These are phyloP conservation scores for Pseudophaeomoniella oleicola DNA, from an alignment of 2,329 filamentous ascomycete species.

Conservation along the genomic window DNA sequence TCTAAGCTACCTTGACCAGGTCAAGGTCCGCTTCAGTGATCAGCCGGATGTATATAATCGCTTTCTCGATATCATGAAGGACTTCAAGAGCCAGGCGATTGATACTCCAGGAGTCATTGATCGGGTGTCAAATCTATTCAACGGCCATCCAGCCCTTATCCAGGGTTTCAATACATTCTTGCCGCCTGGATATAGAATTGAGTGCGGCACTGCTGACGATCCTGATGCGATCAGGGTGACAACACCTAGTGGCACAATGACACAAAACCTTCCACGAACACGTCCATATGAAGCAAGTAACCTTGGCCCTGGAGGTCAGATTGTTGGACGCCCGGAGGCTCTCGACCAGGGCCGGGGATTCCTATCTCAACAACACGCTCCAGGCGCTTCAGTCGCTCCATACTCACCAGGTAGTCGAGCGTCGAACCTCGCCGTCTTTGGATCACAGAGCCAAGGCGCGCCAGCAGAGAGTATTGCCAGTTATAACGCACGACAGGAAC, in stretches of 20 bases:
- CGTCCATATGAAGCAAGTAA: not conserved
- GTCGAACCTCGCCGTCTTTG: not conserved
- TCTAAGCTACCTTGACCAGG: slow-evolving; percentile 90
- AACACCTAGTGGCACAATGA: slow-evolving; percentile 93
- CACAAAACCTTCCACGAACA: slow-evolving; percentile 35
- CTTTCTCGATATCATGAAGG: slow-evolving; percentile 98
- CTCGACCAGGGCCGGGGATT: slow-evolving; percentile 10
- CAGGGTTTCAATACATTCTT: slow-evolving; percentile 98
- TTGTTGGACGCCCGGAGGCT: not conserved
- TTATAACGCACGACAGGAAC: slow-evolving; percentile 12
- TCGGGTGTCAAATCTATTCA: slow-evolving; percentile 87
- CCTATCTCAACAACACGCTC: slow-evolving; percentile 25
- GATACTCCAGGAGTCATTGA: slow-evolving; percentile 97
- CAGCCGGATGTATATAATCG: slow-evolving; percentile 95
- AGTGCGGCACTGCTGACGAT: slow-evolving; percentile 86
- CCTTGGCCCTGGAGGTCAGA: not conserved
- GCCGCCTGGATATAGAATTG: slow-evolving; percentile 88
- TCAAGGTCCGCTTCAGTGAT: slow-evolving; percentile 94
- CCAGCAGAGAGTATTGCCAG: slow-evolving; percentile 10
- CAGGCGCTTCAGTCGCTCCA: slow-evolving; percentile 28
- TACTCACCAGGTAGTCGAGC: slow-evolving; percentile 19
- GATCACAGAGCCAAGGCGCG: slow-evolving; percentile 3
- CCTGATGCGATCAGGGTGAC: slow-evolving; percentile 94
- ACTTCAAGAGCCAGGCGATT: slow-evolving; percentile 98
- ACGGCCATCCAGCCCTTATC: slow-evolving; percentile 86